Evolutionary conservation across 2,329 filamentous ascomycete genomes (phyloP).

Genomic region (Fusarium cyanostomum): DNA sequence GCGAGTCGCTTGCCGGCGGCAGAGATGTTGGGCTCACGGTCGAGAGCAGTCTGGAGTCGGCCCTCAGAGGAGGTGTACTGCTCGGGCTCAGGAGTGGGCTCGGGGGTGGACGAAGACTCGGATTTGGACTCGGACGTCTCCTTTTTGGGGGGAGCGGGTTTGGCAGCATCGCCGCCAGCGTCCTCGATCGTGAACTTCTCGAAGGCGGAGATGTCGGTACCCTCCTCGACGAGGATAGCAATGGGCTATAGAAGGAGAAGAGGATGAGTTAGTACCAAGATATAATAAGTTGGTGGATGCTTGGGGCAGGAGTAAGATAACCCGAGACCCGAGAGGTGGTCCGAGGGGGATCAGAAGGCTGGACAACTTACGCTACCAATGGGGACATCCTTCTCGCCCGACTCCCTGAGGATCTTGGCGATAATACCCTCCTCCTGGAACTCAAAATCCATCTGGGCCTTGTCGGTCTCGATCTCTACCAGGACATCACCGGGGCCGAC

Average conservation of each 20-base stretch:
- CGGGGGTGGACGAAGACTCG: conserved; percentile 58
- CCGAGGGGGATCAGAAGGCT: conserved; percentile 21
- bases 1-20: conserved; percentile 83
- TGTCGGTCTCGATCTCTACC: conserved; percentile 99
- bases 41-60: conserved; percentile 82
- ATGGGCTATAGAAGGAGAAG: conserved; percentile 74
- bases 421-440: conserved; percentile 98
- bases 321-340: conserved; percentile 25
- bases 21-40: conserved; percentile 79
- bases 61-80: conserved; percentile 79
- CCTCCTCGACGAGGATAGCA: conserved; percentile 93
- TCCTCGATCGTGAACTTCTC: conserved; percentile 88
- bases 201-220: conserved; percentile 85
- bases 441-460: conserved; percentile 99
- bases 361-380: conserved; percentile 85
- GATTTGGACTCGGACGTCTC: conserved; percentile 71
- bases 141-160: conserved; percentile 71
- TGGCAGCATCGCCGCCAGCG: conserved; percentile 79
- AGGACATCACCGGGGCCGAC: conserved; percentile 93
- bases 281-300: conserved; percentile 1
- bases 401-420: conserved; percentile 92
- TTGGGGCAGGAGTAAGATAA: conserved; percentile 23
- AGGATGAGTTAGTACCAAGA: conserved; percentile 19
- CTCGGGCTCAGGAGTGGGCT: conserved; percentile 64
- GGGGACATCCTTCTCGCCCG: conserved; percentile 91